These are phyloP conservation scores for Nakazawaea peltata DNA, from an alignment of 805 yeast species.

Conservation along the genomic window DNA sequence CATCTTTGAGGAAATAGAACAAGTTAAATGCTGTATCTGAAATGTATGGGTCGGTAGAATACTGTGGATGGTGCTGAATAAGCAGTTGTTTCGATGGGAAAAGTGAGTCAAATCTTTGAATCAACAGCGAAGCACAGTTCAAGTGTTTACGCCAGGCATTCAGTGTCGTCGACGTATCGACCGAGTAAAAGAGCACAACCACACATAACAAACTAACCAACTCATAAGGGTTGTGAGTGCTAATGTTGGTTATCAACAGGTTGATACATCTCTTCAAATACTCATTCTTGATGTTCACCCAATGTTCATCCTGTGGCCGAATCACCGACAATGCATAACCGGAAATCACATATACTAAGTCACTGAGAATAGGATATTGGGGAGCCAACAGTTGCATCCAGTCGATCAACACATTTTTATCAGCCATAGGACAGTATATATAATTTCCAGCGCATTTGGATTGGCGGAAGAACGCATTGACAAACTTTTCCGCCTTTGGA, in stretches of 20 bases:
- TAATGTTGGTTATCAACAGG: constrained; percentile 5
- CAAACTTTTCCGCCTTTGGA: constrained; percentile 6
- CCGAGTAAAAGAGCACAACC: constrained; percentile 8
- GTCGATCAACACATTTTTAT: constrained; percentile 3
- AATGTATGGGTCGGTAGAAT: neutral
- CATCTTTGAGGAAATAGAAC: constrained; percentile 8
- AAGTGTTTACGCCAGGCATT: constrained; percentile 11
- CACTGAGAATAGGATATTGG: constrained; percentile 4
- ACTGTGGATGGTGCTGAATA: no score
- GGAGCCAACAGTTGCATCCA: constrained; percentile 7
- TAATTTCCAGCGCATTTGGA: constrained; percentile 9
- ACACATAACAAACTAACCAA: constrained; percentile 7
- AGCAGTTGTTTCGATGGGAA: constrained; percentile 3
- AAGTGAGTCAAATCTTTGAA: constrained; percentile 9
- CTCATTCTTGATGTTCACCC: constrained; percentile 7
- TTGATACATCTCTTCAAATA: constrained; percentile 9
- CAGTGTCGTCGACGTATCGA: constrained; percentile 9
- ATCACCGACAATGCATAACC: constrained; percentile 2
- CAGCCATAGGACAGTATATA: constrained; percentile 2
- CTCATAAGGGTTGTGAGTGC: constrained; percentile 7
- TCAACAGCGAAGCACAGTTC: constrained; percentile 9
- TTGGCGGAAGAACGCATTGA: constrained; percentile 6
- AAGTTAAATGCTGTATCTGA: constrained; percentile 5
- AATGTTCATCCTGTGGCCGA: constrained; percentile 6
- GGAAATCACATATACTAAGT: constrained; percentile 7